A percentile compares a stretch with the other conserved stretches of the same genome.
Evolutionary conservation across 257 asterid genomes (phyloP).

Genomic region (Nicotiana otophora): DNA sequence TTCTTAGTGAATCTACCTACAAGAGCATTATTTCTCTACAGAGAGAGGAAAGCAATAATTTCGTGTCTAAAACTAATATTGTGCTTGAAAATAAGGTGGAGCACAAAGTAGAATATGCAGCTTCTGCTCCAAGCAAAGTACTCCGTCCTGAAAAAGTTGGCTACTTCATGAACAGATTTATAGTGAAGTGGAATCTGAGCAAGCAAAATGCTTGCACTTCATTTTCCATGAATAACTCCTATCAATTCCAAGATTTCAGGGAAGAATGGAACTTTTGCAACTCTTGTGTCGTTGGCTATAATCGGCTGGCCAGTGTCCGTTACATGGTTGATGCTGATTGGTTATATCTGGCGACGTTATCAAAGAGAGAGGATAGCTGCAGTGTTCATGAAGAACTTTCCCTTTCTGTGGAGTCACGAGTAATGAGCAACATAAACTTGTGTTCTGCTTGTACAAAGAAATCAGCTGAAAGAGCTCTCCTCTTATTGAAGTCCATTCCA

Average conservation of each 20-base stretch:
- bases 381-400: constrained; percentile 12
- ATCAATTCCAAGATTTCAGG: constrained; percentile 7
- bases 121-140: constrained; percentile 16
- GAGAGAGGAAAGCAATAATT: constrained; percentile 52
- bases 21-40: constrained; percentile 47
- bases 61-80: constrained; percentile 36
- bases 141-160: constrained; percentile 52
- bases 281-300: constrained; percentile 32
- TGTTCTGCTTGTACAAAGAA: constrained; percentile 36
- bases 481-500: constrained; percentile 61
- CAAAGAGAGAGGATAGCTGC: constrained; percentile 24
- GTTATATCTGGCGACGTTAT: constrained; percentile 56
- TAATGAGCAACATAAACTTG: constrained; percentile 9
- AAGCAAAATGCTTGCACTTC: constrained; percentile 7
- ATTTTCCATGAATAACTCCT: constrained; percentile 6
- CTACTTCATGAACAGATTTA: constrained; percentile 77
- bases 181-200: constrained; percentile 42
- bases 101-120: constrained; percentile 18
- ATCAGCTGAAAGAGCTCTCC: constrained; percentile 59
- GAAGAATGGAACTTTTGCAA: constrained; percentile 30
- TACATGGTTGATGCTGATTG: constrained; percentile 72
- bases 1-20: constrained; percentile 53
- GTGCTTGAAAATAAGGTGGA: constrained; percentile 18
- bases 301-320: constrained; percentile 47
- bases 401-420: constrained; percentile 3